Evolutionary conservation across 1,139 yeast species (phyloP).

Genomic region (Scheffersomyces titani): DNA sequence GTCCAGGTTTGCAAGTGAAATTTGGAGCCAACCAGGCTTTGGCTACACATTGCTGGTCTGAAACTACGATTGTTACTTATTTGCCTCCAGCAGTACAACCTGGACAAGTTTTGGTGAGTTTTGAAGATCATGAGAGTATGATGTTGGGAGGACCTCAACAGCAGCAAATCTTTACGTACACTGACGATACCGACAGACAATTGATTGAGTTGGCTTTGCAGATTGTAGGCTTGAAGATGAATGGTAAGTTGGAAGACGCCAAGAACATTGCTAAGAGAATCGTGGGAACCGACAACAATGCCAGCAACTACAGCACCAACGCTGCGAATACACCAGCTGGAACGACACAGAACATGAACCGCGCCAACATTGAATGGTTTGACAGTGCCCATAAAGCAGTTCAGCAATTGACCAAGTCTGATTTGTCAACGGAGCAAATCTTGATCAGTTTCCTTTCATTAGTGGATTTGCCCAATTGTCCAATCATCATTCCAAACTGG

Average conservation of each 20-base stretch:
- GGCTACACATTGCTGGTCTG: conserved; percentile 96
- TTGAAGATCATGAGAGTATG: conserved; percentile 51
- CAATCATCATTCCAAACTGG: conserved; percentile 70
- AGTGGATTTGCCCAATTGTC: conserved; percentile 62
- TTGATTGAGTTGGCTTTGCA: conserved; percentile 90
- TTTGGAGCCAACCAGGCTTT: conserved; percentile 84
- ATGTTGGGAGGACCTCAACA: conserved; percentile 35
- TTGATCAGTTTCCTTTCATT: conserved; percentile 65
- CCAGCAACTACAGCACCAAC: conserved; percentile 7
- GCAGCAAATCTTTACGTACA: conserved; percentile 75
- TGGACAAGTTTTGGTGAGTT: conserved; percentile 89
- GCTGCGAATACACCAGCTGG: conserved; percentile 9
- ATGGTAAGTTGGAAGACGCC: conserved; percentile 91
- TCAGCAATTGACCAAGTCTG: conserved; percentile 48
- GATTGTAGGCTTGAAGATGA: conserved; percentile 92
- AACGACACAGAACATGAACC: conserved; percentile 14
- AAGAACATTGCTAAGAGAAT: conserved; percentile 85
- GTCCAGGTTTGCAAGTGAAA: conserved; percentile 76
- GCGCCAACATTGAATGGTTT: conserved; percentile 46
- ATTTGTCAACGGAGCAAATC: conserved; percentile 56
- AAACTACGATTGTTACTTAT: conserved; percentile 88
- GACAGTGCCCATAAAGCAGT: conserved; percentile 49
- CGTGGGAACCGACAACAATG: conserved; percentile 55
- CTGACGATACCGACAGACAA: conserved; percentile 92
- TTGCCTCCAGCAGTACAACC: conserved; percentile 87